Base-by-base conservation (phyloP, 106 monocot species). In the Acorus calamus region DNA sequence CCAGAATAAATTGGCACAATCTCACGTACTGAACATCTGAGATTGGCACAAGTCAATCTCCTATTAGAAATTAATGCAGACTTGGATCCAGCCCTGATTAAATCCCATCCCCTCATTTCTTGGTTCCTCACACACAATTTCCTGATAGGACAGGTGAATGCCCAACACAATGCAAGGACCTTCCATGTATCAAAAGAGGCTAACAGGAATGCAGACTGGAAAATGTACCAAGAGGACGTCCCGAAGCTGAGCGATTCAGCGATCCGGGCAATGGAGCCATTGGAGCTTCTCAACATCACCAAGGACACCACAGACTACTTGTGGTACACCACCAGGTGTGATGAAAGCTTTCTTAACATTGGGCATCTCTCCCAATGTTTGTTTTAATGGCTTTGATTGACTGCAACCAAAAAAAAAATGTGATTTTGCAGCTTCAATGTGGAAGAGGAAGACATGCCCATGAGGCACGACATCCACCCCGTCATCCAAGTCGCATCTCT, bases 301-400 rank as follows among this genome's bases (percentile, higher is more conserved):
- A 85, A 82, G 64, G 89, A 85, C 60, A 80, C 74, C 48, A 83
- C 85, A 8, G 89, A 89, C 53, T 89, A 89, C 56, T 11, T 85
- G 11, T 89, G 89, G 89, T 89, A 85, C 62, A 72, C 77, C 43
- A 89, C 85, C 56, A 77, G 50, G 89, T 89, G 60, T 77, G 69
- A 8, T 50, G 28, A 63, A n/a, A 7, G 8, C 4, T 3, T 45
- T 5, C 4, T 53, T 3, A 2, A 52, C 2, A 42, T 42, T 28
- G 3, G 3, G 4, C 42, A 52, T 4, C 4, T 45, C 5, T 54
- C 3, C 43, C 2, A 44, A 3, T 5, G 13, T 53, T 8, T 43
- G 28, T 11, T 46, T 53, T 3, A 14, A 5, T 48, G 2, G n/a
- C 54, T 28, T 68, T 41, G 56, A 54, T 43, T 48, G 9, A 14